Conservation (phyloP, 2,329 filamentous ascomycete genomes). For the Trichoderma sp. region DNA sequence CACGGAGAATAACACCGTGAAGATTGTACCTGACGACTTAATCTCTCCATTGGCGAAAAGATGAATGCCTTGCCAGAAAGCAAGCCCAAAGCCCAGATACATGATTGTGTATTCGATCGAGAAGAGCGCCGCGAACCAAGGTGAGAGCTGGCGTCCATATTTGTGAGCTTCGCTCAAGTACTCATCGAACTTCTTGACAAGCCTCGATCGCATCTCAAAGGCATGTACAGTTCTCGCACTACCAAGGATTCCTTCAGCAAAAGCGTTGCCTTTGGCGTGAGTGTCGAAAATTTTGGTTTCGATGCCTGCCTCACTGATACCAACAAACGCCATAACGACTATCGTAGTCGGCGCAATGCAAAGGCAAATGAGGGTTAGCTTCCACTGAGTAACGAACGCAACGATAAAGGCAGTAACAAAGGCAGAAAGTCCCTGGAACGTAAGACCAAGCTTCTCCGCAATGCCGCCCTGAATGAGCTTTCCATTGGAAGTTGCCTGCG, state of each 20-base stretch:
- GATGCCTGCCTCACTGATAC: slow-evolving; percentile 30
- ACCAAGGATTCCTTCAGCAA: slow-evolving; percentile 38
- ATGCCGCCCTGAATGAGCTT: slow-evolving; percentile 43
- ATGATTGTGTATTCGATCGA: slow-evolving; percentile 41
- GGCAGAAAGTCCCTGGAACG: slow-evolving; percentile 39
- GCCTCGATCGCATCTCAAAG: slow-evolving; percentile 40
- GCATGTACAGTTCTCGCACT: slow-evolving; percentile 44
- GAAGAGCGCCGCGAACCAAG: slow-evolving; percentile 40
- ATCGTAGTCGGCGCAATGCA: slow-evolving; percentile 30
- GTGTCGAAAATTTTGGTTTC: slow-evolving; percentile 38
- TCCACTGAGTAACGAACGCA: slow-evolving; percentile 43
- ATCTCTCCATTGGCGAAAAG: slow-evolving; percentile 41
- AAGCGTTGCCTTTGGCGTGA: slow-evolving; percentile 35
- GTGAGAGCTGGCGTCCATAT: slow-evolving; percentile 39
- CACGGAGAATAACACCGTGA: slow-evolving; percentile 41
- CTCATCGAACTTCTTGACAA: slow-evolving; percentile 40
- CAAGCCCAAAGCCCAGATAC: slow-evolving; percentile 42
- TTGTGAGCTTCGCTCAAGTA: slow-evolving; percentile 38
- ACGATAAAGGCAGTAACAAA: slow-evolving; percentile 41
- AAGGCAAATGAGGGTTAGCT: slow-evolving; percentile 43
- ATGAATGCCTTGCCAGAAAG: slow-evolving; percentile 46
- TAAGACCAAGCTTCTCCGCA: slow-evolving; percentile 40
- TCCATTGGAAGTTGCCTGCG: slow-evolving; percentile 45
- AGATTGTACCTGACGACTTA: slow-evolving; percentile 37
- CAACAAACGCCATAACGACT: slow-evolving; percentile 33